Base-by-base conservation (phyloP, 495 filamentous ascomycete genomes). In the Aspergillus saccharolyticus region DNA sequence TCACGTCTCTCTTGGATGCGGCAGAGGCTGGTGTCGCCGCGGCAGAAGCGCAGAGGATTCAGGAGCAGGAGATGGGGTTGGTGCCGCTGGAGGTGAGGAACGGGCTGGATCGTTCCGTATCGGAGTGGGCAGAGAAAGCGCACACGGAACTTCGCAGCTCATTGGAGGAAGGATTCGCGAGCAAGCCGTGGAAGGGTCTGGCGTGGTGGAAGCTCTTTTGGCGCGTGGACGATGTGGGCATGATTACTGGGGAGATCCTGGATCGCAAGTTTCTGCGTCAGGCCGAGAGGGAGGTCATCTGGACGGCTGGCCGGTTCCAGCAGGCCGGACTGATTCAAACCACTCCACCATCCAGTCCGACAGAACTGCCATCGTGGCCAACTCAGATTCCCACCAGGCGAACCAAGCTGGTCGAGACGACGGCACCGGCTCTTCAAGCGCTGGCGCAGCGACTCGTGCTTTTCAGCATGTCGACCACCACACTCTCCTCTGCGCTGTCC, bases 151-250 rank as follows among this genome's bases (percentile, higher is more conserved):
- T 97, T 5, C 87, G 89, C 49, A 78, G 85, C 58, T 80, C 87
- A 30, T 84, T 97, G 1, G 86, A 90, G 54, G 68, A 76, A 30
- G 90, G 88, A 4, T 93, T 96, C 62, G 68, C 80, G 14, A 83
- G 83, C 42, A 76, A 73, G 42, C 70, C 80, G 22, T 97, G 93
- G 93, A 77, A 78, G 2, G 85, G 83, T 17, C 75, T 96, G 1
- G 79, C 81, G 10, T 98, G 93, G 94, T 97, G 89, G 89, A 96
- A 95, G 67, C 83, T 98, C 14, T 86, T 96, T 65, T 97, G 91
- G 90, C 85, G 88, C 14, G 89, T 90, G 46, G 94, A 97, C 68
- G 93, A 97, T 62, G 90, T 98, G 42, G 78, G 80, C 25, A 86
- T 89, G 79, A 83, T 94, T 47, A 82, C 87, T 1, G 83, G 84